Conservation (phyloP, 768 basidiomycete genomes). For the Pisolithus marmoratus region DNA sequence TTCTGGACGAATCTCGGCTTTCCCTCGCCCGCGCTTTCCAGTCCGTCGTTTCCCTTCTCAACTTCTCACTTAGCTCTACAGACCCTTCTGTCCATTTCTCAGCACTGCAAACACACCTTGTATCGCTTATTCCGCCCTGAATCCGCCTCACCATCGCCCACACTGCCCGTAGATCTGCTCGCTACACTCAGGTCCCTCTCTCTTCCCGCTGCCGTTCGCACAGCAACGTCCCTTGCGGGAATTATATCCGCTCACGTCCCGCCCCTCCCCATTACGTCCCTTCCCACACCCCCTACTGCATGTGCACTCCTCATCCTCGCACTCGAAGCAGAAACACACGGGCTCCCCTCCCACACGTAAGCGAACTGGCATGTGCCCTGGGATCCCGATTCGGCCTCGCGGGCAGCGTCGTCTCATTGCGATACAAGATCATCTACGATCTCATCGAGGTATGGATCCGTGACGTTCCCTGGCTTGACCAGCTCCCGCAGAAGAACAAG, state of each 20-base stretch:
- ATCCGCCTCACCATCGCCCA: conserved; percentile 15
- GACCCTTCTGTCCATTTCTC: conserved; percentile 60
- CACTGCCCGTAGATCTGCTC: conserved; percentile 28
- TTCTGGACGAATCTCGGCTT: conserved; percentile 48
- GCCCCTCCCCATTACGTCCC: conserved; percentile 35
- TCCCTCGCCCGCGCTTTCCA: conserved; percentile 52
- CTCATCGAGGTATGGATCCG: conserved; percentile 52
- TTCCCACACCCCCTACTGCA: conserved; percentile 46
- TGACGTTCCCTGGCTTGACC: conserved; percentile 70
- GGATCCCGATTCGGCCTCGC: conserved; percentile 45
- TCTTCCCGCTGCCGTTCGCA: conserved; percentile 33
- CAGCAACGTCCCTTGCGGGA: conserved; percentile 42
- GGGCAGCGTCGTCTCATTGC: conserved; percentile 54
- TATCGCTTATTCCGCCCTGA: conserved; percentile 32
- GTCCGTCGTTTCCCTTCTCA: conserved; percentile 45
- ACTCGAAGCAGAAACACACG: conserved; percentile 61
- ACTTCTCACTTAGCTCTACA: conserved; percentile 45
- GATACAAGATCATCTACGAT: conserved; percentile 64
- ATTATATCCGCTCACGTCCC: conserved; percentile 35
- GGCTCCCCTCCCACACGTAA: conserved; percentile 46
- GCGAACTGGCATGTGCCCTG: conserved; percentile 52
- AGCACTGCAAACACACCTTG: conserved; percentile 48
- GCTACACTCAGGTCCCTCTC: conserved; percentile 36
- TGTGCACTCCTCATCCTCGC: conserved; percentile 67
- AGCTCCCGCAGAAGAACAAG: conserved; percentile 38